phyloP scores from a whole-genome alignment of 2,329 filamentous ascomycete species.

The Trichoderma endophyticum region DNA sequence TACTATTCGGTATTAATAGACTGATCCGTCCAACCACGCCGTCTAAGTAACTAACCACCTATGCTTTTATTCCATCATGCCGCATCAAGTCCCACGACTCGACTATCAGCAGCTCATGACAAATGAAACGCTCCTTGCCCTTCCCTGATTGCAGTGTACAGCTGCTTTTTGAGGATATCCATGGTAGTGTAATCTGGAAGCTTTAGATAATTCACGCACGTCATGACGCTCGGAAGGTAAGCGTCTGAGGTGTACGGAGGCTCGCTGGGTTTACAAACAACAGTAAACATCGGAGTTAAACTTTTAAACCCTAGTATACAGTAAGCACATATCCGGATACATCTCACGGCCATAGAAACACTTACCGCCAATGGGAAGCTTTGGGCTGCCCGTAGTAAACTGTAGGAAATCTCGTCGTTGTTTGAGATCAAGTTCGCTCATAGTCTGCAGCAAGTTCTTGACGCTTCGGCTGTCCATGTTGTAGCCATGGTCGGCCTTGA shows the following conservation, averaged over 20 bases:
- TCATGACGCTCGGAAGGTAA: slow-evolving; percentile 99
- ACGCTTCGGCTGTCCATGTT: slow-evolving; percentile 98
- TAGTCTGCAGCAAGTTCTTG: slow-evolving; percentile 85
- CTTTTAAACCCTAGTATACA: slow-evolving; percentile 77
- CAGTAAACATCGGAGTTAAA: slow-evolving; percentile 96
- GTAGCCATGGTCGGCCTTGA: slow-evolving; percentile 97
- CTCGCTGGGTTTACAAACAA: slow-evolving; percentile 98
- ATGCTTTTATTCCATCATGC: not conserved
- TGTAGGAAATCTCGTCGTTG: slow-evolving; percentile 92
- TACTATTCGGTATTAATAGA: not conserved
- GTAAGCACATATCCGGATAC: slow-evolving; percentile 31
- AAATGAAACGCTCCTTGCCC: slow-evolving; percentile 97
- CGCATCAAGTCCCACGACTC: not conserved
- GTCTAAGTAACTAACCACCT: not conserved
- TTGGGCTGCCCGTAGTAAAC: slow-evolving; percentile 96
- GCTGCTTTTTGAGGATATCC: slow-evolving; percentile 70
- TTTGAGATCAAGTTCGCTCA: slow-evolving; percentile 76
- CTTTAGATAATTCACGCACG: slow-evolving; percentile 98
- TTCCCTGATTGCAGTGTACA: slow-evolving; percentile 85
- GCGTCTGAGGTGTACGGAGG: slow-evolving; percentile 91
- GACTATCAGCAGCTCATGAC: slow-evolving; percentile 44
- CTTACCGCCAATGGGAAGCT: slow-evolving; percentile 92
- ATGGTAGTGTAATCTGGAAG: slow-evolving; percentile 87
- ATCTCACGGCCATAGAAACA: slow-evolving; percentile 21
- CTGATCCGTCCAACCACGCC: not conserved